These are phyloP conservation scores for Cantharellus cinnabarinus DNA, from an alignment of 768 basidiomycete genomes.

Conservation along the genomic window DNA sequence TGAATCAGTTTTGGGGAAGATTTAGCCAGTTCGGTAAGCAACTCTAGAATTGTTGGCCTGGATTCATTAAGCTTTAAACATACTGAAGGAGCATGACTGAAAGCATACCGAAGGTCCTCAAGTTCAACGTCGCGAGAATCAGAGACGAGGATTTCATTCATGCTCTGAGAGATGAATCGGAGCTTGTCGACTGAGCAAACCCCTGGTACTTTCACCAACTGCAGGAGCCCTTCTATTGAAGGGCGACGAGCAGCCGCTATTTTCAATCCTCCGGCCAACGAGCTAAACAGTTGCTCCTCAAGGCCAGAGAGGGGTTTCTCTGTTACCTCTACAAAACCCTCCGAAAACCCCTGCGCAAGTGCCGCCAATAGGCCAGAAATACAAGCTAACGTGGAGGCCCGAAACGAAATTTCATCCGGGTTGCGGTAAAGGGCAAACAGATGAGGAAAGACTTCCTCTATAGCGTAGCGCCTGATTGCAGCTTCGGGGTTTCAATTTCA, in stretches of 20 bases:
- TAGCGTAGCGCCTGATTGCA: slow-evolving; percentile 42
- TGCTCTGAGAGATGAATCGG: slow-evolving; percentile 54
- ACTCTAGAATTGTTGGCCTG: slow-evolving; percentile 39
- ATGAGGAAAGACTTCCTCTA: slow-evolving; percentile 51
- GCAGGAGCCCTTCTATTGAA: slow-evolving; percentile 44
- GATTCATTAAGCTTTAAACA: not conserved
- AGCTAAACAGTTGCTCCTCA: slow-evolving; percentile 59
- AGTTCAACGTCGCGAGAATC: slow-evolving; percentile 24
- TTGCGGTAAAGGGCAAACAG: slow-evolving; percentile 50
- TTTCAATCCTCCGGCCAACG: slow-evolving; percentile 38
- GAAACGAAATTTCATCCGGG: slow-evolving; percentile 12
- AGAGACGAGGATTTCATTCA: slow-evolving; percentile 44
- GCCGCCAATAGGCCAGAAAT: slow-evolving; percentile 16
- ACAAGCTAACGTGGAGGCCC: slow-evolving; percentile 15
- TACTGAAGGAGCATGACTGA: not conserved
- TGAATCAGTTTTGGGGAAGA: slow-evolving; percentile 44
- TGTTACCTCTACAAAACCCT: slow-evolving; percentile 8
- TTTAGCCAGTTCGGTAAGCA: slow-evolving; percentile 42
- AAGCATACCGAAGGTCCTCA: slow-evolving; percentile 34
- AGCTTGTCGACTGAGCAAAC: slow-evolving; percentile 56
- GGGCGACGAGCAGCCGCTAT: slow-evolving; percentile 29
- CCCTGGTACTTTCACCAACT: slow-evolving; percentile 38
- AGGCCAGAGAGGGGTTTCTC: slow-evolving; percentile 30
- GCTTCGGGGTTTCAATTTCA: slow-evolving; percentile 22
- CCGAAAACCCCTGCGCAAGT: slow-evolving; percentile 12